Base-by-base conservation (phyloP, 495 filamentous ascomycete species). In the Rostrohypoxylon terebratum region DNA sequence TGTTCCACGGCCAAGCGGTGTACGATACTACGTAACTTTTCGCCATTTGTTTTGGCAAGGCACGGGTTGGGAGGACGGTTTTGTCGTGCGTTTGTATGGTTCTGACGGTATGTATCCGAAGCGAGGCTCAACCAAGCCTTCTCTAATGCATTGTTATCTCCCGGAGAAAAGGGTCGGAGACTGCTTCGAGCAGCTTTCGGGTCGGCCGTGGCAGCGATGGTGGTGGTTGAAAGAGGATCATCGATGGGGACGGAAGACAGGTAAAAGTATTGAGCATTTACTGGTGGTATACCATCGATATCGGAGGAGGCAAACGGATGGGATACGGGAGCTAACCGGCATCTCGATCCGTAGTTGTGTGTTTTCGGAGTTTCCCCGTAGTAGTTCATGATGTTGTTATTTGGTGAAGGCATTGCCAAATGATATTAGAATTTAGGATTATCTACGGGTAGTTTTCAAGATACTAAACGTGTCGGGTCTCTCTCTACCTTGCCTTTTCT, bases 181-280 rank as follows among this genome's bases (percentile, higher is more conserved):
- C 89, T 86, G 25, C 84, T 81, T 63, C 86, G 88, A 18, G 77
- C 74, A 13, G 84, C 77, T 48, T 83, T 83, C 40, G 87, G 78
- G 63, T 87, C 85, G 57, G 83, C 83, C 18, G 85, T 78, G 18
- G 72, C 80, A 18, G 87, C 79, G 33, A 87, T 82, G 16, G 91
- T 89, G 18, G 91, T 77, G 1, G 90, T 85, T 4, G 91, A 90
- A 45, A 95, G 85, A 11, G 93, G 93, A 78, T 96, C 93, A 77
- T 96, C 93, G 75, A 96, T 91, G 42, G 92, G 89, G 33, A 93
- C 83, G 18, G 86, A 83, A 13, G 93, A 94, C 31, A 87, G 84
- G 80, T 95, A 96, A 77, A 95, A 96, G 82, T 92, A 96, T 48
- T 94, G 93, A 48, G 91, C 85, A 25, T 84, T 84, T 33, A 92